A percentile compares a stretch with the other conserved stretches of the same genome.
These are phyloP conservation scores for Lophium mytilinum DNA, from an alignment of 495 filamentous ascomycete species.

Conservation along the genomic window DNA sequence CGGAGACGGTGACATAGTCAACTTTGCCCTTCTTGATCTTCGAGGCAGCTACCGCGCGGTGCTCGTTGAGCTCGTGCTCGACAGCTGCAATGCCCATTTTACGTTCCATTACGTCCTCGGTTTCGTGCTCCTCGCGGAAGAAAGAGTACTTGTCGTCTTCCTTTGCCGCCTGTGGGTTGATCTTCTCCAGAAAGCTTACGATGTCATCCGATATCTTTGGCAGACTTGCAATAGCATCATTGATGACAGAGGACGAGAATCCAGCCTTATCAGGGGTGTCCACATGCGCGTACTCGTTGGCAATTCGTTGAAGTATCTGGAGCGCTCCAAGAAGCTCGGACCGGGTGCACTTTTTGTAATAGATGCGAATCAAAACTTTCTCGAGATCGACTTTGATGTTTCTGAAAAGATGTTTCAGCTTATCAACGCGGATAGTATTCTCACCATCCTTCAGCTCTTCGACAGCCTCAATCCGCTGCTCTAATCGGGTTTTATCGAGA, in stretches of 20 bases:
- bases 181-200: slow-evolving; percentile 65
- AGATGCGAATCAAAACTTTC: slow-evolving; percentile 86
- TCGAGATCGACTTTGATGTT: slow-evolving; percentile 79
- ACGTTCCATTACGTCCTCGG: slow-evolving; percentile 72
- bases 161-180: slow-evolving; percentile 76
- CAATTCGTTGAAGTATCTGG: slow-evolving; percentile 75
- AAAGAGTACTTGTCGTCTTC: slow-evolving; percentile 90
- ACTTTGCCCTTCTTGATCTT: slow-evolving; percentile 63
- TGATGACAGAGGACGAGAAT: slow-evolving; percentile 64
- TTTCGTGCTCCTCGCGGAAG: slow-evolving; percentile 80
- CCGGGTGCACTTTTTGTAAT: slow-evolving; percentile 77
- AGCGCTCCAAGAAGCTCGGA: slow-evolving; percentile 81
- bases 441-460: slow-evolving; percentile 74
- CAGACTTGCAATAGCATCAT: slow-evolving; percentile 63
- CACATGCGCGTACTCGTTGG: slow-evolving; percentile 61
- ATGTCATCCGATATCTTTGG: slow-evolving; percentile 68
- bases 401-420: slow-evolving; percentile 57
- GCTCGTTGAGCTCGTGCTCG: slow-evolving; percentile 74
- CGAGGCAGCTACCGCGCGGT: slow-evolving; percentile 60
- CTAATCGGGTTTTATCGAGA: slow-evolving; percentile 65
- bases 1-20: slow-evolving; percentile 69
- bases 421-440: slow-evolving; percentile 59
- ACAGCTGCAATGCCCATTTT: slow-evolving; percentile 89
- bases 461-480: slow-evolving; percentile 80
- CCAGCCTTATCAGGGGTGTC: slow-evolving; percentile 58